Evolutionary conservation across 2,329 filamentous ascomycete genomes (phyloP), one percentile per base, ranked within the genome.

Genomic region (Calonectria pseudoreteaudii): DNA sequence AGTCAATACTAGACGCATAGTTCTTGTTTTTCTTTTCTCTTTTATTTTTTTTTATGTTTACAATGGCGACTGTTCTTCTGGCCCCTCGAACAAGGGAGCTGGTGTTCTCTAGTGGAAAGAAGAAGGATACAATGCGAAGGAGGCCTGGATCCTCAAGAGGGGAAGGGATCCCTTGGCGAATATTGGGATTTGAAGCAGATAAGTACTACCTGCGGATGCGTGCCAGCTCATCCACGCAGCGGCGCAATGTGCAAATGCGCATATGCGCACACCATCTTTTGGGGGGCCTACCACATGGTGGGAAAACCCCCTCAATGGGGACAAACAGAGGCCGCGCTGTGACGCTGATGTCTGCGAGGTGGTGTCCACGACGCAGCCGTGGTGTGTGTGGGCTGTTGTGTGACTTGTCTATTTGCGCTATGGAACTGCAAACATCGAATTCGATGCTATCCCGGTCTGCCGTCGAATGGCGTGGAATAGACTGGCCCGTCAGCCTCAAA

Each of bases 381-480:
- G 26, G 58, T 31, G 68, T 60, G 72, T 72, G 76, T 78, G 68
- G 72, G 68, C 62, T 73, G 73, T 70, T 78, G 64, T 73, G 68
- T 79, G 76, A 74, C 73, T 73, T 79, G 47, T 68, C 70, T 78
- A 67, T 70, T 56, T 66, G 70, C 68, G 64, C 75, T 60, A 75
- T 70, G 75, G n/a, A 50, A 73, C 30, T 64, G 58, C 47, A 36
- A 64, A 52, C 50, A 31, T 23, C 64, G 74, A 66, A 74, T 78
- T 13, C 70, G 44, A 26, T 20, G 52, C 47, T 44, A n/a, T 70
- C 23, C 26, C 56, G 58, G 44, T 28, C 20, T 23, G 44, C 49
- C 49, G 23, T 10, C 31, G 26, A 52, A 60, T 36, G 62, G 52
- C 3, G n/a, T 44, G 41, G 28, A 31, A 49, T 68, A 60, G 66